phyloP scores from a whole-genome alignment of 257 asterid species.

The Craterostigma plantagineum region DNA sequence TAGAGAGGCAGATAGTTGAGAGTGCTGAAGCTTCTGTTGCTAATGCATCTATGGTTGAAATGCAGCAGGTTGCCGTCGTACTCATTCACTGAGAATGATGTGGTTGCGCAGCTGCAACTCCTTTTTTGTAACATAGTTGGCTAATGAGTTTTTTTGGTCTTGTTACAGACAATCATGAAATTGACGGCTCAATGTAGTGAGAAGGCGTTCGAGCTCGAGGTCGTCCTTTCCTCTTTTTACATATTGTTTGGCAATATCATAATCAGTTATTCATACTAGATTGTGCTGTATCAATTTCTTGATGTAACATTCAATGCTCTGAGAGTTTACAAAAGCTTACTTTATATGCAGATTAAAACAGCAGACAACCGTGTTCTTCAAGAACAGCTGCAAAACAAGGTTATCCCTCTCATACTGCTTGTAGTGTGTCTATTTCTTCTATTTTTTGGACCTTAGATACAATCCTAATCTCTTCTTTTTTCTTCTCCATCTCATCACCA shows the following conservation, averaged over 20 bases:
- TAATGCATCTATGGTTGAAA: slow-evolving; percentile 62
- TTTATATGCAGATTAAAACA: slow-evolving; percentile 53
- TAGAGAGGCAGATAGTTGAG: slow-evolving; percentile 74
- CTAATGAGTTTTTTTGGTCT: slow-evolving; percentile 4
- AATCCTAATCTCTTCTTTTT: too few species aligned
- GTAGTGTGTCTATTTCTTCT: neutral
- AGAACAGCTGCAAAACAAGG: slow-evolving; percentile 93
- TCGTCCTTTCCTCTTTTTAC: slow-evolving; percentile 8
- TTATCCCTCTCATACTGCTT: slow-evolving; percentile 9
- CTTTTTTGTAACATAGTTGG: too few species aligned
- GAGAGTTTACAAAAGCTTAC: slow-evolving; percentile 11
- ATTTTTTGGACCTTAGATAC: too few species aligned
- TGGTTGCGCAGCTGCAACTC: neutral
- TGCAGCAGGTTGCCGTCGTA: slow-evolving; percentile 33
- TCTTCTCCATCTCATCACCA: slow-evolving; percentile 17
- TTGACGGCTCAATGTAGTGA: slow-evolving; percentile 76
- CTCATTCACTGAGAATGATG: slow-evolving; percentile 2
- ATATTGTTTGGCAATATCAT: neutral
- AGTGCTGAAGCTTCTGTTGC: slow-evolving; percentile 72
- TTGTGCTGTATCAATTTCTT: neutral
- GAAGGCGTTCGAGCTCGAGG: slow-evolving; percentile 88
- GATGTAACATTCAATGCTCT: neutral
- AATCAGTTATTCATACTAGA: neutral
- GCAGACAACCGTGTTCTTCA: slow-evolving; percentile 90
- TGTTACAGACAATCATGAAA: slow-evolving; percentile 55